These are phyloP conservation scores for Triticum turgidum DNA, from an alignment of 176 grass and related monocot genomes.

Conservation along the genomic window DNA sequence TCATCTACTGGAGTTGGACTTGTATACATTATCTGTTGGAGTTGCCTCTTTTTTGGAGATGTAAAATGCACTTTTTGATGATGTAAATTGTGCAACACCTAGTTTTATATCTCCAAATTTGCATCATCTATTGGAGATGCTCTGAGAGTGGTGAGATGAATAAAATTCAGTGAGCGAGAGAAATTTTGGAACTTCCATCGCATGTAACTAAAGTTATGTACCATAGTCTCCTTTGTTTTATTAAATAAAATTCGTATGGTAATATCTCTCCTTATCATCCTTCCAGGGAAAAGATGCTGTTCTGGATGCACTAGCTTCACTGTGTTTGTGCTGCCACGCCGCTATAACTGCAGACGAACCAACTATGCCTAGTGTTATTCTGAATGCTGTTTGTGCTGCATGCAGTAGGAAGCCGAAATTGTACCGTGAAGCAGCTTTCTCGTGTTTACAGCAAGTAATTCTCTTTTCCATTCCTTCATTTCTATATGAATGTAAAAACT, in stretches of 20 bases:
- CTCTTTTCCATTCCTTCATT: conserved; percentile 34
- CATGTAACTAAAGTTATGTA: neutral
- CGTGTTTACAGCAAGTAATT: conserved; percentile 86
- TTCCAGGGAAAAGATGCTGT: conserved; percentile 89
- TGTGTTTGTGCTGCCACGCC: conserved; percentile 81
- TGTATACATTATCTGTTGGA: too few species aligned
- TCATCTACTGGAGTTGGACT: too few species aligned
- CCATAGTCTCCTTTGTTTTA: neutral
- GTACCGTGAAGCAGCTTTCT: conserved; percentile 88
- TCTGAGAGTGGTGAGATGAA: neutral
- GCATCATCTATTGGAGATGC: too few species aligned
- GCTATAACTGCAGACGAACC: conserved; percentile 69
- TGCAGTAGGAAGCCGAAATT: conserved; percentile 79
- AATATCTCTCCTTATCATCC: conserved; percentile 12
- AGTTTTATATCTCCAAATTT: too few species aligned
- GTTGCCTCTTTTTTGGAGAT: too few species aligned
- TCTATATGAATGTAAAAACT: conserved; percentile 20
- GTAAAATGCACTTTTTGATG: too few species aligned
- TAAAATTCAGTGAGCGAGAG: neutral
- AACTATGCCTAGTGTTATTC: conserved; percentile 54
- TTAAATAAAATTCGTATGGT: neutral
- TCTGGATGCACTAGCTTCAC: conserved; percentile 71
- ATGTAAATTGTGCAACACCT: too few species aligned
- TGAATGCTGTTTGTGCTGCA: conserved; percentile 63
- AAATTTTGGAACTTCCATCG: neutral